Base-by-base conservation (phyloP, 441 rosid genomes). In the Sinapis alba region DNA sequence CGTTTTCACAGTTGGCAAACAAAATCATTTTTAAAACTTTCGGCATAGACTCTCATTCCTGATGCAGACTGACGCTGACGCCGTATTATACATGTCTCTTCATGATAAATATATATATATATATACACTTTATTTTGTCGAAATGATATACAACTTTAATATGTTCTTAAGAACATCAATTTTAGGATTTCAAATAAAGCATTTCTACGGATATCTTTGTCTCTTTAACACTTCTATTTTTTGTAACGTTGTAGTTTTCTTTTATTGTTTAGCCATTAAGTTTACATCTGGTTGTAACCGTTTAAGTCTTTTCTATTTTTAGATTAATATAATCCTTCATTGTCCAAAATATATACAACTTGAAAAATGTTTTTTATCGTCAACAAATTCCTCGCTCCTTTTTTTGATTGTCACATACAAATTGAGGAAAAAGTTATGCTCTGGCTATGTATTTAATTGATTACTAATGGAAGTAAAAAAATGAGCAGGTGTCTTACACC, bases 1-100 rank as follows among this genome's bases (percentile, higher is more conserved):
- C 61, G 54, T 69, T 76, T 62, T 57, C 65, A 27, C 70, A 69
- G 71, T 63, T 69, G 79, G 79, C 75, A 30, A 28, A 67, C 50
- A 41, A 74, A 50, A 76, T 76, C 76, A 77, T 70, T 57, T 32
- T 47, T 58, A 58, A 57, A 47, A 71, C 80, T 76, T 76, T 76
- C 75, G 72, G 67, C 75, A 43, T 43, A 38, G 62, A 63, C 80
- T 64, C 80, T 64, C 71, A 1, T 75, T 68, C 69, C 30, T 68
- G 74, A 61, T 62, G 47, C 74, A 60, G 73, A 61, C 73, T 60
- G 78, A 74, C 54, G 62, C 73, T 62, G 79, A 75, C 69, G 69
- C 47, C 13, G n/a, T n/a, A n/a, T 7, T 41, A 5, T 62, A 2
- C 41, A n/a, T 68, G 50, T 36, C 73, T 75, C 68, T 67, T 50